Percentiles rank a stretch among this genome's conserved stretches.
phyloP scores from a whole-genome alignment of 257 asterid genomes.

The Scutellaria baicalensis region DNA sequence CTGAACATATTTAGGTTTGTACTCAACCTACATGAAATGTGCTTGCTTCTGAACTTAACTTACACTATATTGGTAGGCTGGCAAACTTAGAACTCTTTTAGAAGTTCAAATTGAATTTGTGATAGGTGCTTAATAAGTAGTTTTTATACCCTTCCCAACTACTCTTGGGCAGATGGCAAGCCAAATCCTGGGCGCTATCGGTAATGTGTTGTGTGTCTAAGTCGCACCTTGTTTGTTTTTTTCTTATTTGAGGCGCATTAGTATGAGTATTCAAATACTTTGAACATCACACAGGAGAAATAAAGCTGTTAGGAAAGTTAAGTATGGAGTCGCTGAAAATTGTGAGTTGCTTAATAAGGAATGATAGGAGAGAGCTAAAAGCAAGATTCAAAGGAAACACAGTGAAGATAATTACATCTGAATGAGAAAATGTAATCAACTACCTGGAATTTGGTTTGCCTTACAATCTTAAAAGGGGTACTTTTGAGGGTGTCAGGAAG shows the following conservation, averaged over 20 bases:
- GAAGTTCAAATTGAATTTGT: not conserved
- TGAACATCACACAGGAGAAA: not conserved
- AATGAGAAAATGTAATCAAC: no score
- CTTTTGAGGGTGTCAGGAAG: not conserved
- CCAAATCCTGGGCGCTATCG: not conserved
- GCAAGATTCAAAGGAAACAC: not conserved
- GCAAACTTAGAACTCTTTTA: not conserved
- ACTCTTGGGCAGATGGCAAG: not conserved
- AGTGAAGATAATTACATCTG: not conserved
- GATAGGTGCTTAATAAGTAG: not conserved
- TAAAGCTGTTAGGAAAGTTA: not conserved
- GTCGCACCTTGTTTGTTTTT: not conserved
- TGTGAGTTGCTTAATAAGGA: not conserved
- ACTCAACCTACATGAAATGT: not conserved
- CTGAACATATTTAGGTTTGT: conserved; percentile 76
- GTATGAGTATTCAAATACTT: not conserved
- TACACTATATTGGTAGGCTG: not conserved
- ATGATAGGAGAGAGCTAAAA: not conserved
- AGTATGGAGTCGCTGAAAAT: not conserved
- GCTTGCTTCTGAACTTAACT: not conserved
- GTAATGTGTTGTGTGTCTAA: not conserved
- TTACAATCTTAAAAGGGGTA: not conserved
- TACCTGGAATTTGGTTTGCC: not conserved
- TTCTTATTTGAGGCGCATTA: not conserved
- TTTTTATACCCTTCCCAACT: not conserved